Evolutionary conservation across 495 filamentous ascomycete genomes (phyloP).

Genomic region (Astrothelium macrocarpum): DNA sequence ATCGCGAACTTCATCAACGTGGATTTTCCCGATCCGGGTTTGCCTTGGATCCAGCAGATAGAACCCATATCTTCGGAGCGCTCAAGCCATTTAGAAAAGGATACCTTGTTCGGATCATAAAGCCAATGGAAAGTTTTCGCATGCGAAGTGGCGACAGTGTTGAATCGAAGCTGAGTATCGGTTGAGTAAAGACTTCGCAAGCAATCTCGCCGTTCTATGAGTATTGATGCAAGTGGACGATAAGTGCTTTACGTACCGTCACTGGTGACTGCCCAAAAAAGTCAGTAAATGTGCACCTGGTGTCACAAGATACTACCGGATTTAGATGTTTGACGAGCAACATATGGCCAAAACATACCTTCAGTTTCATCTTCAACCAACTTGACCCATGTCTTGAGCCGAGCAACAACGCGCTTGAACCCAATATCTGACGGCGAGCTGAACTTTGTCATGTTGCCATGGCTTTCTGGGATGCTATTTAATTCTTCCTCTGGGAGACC

Average conservation of each 20-base stretch:
- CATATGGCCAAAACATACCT: slow-evolving; percentile 11
- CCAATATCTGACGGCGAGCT: slow-evolving; percentile 12
- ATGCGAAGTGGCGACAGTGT: slow-evolving; percentile 14
- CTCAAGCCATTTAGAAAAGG: neutral
- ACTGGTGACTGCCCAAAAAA: neutral
- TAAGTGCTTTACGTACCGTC: neutral
- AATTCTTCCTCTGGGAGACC: neutral
- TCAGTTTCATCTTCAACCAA: slow-evolving; percentile 9
- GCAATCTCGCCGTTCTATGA: neutral
- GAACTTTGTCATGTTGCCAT: slow-evolving; percentile 4
- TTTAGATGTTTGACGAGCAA: neutral
- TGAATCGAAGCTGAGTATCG: neutral
- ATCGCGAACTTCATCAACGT: slow-evolving; percentile 6
- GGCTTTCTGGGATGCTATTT: neutral
- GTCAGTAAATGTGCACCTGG: neutral
- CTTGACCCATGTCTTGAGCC: slow-evolving; percentile 9
- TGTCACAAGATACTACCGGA: neutral
- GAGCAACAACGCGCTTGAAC: slow-evolving; percentile 19
- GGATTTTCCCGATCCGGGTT: too few relatives aligned
- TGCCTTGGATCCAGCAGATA: slow-evolving; percentile 8
- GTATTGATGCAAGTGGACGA: neutral
- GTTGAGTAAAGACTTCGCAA: neutral
- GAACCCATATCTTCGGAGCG: neutral
- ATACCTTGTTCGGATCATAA: slow-evolving; percentile 3
- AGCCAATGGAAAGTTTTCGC: slow-evolving; percentile 23